Percentiles rank a stretch among this genome's conserved stretches.
Conservation (phyloP, 129 eudicot species). For the Saussurea involucrata region DNA sequence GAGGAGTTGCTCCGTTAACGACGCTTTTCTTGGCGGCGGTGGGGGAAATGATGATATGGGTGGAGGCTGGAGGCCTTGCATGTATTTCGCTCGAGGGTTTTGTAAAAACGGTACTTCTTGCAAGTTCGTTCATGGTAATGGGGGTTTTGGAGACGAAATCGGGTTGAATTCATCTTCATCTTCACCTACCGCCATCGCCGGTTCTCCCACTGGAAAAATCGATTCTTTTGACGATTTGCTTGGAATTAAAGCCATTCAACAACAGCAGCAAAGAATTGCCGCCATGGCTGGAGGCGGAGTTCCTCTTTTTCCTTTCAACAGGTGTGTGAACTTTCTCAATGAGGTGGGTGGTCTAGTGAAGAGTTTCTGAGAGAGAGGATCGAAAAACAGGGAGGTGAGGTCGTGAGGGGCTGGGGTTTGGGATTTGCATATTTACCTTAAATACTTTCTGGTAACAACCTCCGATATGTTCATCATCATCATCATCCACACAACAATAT, state of each 20-base stretch:
- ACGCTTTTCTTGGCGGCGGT: constrained; percentile 31
- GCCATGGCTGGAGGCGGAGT: constrained; percentile 37
- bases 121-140: constrained; percentile 62
- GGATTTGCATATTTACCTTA: no score
- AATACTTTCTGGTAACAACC: no score
- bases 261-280: constrained; percentile 36
- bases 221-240: constrained; percentile 56
- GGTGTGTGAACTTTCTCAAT: constrained; percentile 50
- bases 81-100: constrained; percentile 79
- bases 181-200: constrained; percentile 31
- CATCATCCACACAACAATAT: no score
- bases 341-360: no score
- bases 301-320: constrained; percentile 34
- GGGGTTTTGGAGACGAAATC: constrained; percentile 25
- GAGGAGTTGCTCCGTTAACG: constrained; percentile 86
- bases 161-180: constrained; percentile 16
- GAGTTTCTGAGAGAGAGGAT: no score
- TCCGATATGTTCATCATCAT: no score
- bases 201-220: constrained; percentile 60
- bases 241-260: constrained; percentile 51
- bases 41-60: no score
- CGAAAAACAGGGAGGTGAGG: no score
- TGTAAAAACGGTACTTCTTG: constrained; percentile 78
- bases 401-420: no score
- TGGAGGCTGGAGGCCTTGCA: constrained; percentile 97